Evolutionary conservation across 2,329 filamentous ascomycete genomes (phyloP).

Genomic region (Paracamarosporium sp.): DNA sequence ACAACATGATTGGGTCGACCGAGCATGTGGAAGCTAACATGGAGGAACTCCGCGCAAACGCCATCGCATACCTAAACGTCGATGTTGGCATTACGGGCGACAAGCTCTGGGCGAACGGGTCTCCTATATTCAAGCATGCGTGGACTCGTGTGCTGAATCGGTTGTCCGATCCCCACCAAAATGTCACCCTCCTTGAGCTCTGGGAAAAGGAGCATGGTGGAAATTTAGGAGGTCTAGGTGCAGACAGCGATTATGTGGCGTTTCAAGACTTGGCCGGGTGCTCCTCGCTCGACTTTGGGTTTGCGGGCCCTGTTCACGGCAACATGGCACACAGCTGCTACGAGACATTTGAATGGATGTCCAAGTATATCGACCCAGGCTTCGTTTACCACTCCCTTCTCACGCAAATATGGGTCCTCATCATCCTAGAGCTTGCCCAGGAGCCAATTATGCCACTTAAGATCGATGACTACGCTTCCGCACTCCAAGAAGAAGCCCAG

Average conservation of each 20-base stretch:
- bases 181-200: constrained; percentile 74
- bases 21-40: constrained; percentile 91
- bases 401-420: constrained; percentile 77
- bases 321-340: constrained; percentile 85
- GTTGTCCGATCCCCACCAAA: constrained; percentile 73
- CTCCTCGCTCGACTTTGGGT: constrained; percentile 85
- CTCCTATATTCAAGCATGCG: constrained; percentile 77
- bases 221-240: constrained; percentile 72
- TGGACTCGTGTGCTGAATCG: constrained; percentile 77
- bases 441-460: constrained; percentile 84
- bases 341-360: constrained; percentile 89
- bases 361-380: constrained; percentile 77
- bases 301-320: constrained; percentile 64
- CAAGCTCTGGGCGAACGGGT: constrained; percentile 78
- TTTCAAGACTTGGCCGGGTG: constrained; percentile 93
- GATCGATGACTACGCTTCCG: constrained; percentile 73
- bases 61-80: constrained; percentile 89
- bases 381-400: constrained; percentile 83
- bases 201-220: constrained; percentile 69
- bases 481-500: constrained; percentile 69
- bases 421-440: constrained; percentile 87
- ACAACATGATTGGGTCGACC: constrained; percentile 92
- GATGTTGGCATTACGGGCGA: constrained; percentile 80
- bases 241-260: constrained; percentile 81
- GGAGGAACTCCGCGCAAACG: constrained; percentile 74